A percentile compares a stretch with the other conserved stretches of the same genome.
These are phyloP conservation scores for Kodamaea plutei DNA, from an alignment of 1,139 yeast species.

Conservation along the genomic window DNA sequence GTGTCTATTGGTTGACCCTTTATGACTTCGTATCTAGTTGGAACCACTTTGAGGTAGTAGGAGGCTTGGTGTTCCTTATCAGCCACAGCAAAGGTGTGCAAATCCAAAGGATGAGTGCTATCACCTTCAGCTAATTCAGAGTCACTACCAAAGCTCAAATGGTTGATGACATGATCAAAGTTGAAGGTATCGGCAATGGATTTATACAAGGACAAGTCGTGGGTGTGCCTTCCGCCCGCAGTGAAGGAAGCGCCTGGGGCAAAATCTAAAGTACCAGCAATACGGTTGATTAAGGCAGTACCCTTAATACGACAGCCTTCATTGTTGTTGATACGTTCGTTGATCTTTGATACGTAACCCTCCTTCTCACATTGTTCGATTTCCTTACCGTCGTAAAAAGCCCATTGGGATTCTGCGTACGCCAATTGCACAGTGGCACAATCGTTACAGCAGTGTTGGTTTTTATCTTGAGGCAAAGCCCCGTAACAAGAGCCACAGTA, in stretches of 20 bases:
- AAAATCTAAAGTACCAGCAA: conserved; percentile 88
- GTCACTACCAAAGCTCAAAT: conserved; percentile 68
- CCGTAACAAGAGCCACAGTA: conserved; percentile 91
- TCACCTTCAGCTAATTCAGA: conserved; percentile 11
- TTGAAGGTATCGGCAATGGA: conserved; percentile 52
- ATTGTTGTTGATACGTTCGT: conserved; percentile 45
- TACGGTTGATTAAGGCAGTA: conserved; percentile 72
- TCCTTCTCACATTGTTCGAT: conserved; percentile 88
- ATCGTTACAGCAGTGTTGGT: conserved; percentile 74
- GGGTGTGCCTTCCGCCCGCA: conserved; percentile 60
- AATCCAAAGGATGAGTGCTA: conserved; percentile 73
- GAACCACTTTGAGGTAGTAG: conserved; percentile 85
- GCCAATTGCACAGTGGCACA: conserved; percentile 82
- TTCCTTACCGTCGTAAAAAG: conserved; percentile 80
- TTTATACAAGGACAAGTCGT: conserved; percentile 73
- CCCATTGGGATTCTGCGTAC: conserved; percentile 78
- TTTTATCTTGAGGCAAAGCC: conserved; percentile 59
- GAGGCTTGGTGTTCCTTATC: conserved; percentile 64
- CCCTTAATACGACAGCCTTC: conserved; percentile 93
- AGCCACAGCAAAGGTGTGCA: conserved; percentile 35
- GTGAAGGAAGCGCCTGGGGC: conserved; percentile 83
- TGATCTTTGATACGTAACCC: conserved; percentile 67
- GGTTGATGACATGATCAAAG: conserved; percentile 73
- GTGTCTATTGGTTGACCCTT: conserved; percentile 56
- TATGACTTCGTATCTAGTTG: conserved; percentile 77